A percentile compares a stretch with the other conserved stretches of the same genome.
Evolutionary conservation across 345 rosid genomes (phyloP).

Genomic region (Camelina sativa): DNA sequence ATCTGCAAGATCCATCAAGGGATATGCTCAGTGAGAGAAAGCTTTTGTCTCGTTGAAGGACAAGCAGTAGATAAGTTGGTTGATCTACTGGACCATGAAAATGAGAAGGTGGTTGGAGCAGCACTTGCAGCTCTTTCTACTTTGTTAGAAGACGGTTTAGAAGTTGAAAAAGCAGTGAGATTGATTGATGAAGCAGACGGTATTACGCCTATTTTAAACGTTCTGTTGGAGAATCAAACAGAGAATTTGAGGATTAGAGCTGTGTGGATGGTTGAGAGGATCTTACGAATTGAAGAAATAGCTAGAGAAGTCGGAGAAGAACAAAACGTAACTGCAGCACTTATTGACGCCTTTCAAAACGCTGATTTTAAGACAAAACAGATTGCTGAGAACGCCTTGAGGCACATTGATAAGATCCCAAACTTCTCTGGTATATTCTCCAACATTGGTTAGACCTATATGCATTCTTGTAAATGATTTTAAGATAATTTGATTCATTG

Average conservation of each 20-base stretch:
- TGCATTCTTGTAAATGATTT: constrained; percentile 36
- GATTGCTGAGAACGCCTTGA: constrained; percentile 88
- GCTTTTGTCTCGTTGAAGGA: constrained; percentile 90
- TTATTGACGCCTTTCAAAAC: constrained; percentile 90
- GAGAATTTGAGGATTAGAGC: constrained; percentile 73
- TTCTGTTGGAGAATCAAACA: constrained; percentile 72
- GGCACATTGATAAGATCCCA: constrained; percentile 87
- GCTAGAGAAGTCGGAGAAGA: constrained; percentile 75
- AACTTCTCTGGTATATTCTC: constrained; percentile 91
- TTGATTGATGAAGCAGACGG: constrained; percentile 74
- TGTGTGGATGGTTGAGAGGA: constrained; percentile 92
- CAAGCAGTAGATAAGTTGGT: constrained; percentile 82
- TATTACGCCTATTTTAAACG: constrained; percentile 64
- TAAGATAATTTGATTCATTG: constrained; percentile 4
- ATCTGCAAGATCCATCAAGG: constrained; percentile 83
- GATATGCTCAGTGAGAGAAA: constrained; percentile 72
- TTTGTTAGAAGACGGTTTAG: constrained; percentile 78
- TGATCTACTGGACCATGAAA: constrained; percentile 86
- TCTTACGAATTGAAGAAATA: constrained; percentile 74
- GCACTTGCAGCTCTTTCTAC: constrained; percentile 92
- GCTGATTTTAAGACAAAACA: constrained; percentile 84
- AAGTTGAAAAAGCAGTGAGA: constrained; percentile 68
- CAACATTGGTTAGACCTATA: constrained; percentile 50
- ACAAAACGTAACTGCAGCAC: constrained; percentile 81
- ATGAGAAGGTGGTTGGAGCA: constrained; percentile 88